phyloP scores from a whole-genome alignment of 306 rosid genomes.

The Mimosa bimucronata region DNA sequence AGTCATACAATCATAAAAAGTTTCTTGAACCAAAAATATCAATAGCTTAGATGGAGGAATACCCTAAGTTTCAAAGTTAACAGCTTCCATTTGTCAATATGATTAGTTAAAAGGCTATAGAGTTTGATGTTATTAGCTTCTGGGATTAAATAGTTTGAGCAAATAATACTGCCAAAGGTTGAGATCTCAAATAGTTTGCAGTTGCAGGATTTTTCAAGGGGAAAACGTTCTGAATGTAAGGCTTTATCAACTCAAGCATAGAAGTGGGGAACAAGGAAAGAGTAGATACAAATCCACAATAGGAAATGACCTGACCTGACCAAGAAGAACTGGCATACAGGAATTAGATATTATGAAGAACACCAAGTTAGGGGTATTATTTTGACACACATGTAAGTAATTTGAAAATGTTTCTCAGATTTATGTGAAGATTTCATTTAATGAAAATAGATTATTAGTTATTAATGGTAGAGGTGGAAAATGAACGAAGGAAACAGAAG shows the following conservation, averaged over 20 bases:
- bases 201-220: not conserved
- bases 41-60: slow-evolving; percentile 5
- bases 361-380: slow-evolving; percentile 1
- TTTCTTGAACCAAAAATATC: not conserved
- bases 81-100: not conserved
- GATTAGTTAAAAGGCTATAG: not conserved
- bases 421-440: not conserved
- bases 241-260: slow-evolving; percentile 3
- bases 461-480: not conserved
- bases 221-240: not conserved
- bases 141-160: slow-evolving; percentile 12
- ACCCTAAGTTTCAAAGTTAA: not conserved
- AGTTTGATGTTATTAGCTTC: not conserved
- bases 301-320: not conserved
- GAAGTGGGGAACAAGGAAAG: not conserved
- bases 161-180: not conserved
- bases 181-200: not conserved
- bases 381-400: not conserved
- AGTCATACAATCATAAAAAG: not conserved
- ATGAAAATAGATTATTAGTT: not conserved
- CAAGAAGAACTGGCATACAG: not conserved
- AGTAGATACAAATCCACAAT: slow-evolving; percentile 9
- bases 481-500: slow-evolving; percentile 4
- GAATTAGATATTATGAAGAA: slow-evolving; percentile 1
- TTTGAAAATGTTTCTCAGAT: not conserved